These are phyloP conservation scores for Colletotrichum plurivorum DNA, from an alignment of 2,329 filamentous ascomycete species.

Conservation along the genomic window DNA sequence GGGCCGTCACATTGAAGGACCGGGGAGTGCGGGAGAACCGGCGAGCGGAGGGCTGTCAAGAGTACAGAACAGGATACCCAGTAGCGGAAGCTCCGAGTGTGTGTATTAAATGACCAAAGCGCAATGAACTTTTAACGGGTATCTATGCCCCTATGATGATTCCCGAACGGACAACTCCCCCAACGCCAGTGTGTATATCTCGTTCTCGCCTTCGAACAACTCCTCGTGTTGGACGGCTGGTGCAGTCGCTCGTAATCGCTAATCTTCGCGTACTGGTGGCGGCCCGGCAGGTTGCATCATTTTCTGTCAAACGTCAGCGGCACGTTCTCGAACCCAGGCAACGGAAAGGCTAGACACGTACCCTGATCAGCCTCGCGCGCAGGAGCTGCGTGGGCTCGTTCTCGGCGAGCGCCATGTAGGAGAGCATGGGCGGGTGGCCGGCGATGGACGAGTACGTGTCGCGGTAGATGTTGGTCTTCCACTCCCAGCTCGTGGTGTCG, in stretches of 20 bases:
- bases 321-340: background rate
- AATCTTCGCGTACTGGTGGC: constrained; percentile 68
- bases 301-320: constrained; percentile 60
- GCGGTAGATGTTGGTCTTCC: constrained; percentile 94
- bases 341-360: constrained; percentile 50
- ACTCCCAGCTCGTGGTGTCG: constrained; percentile 98
- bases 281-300: constrained; percentile 76
- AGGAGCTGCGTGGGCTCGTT: constrained; percentile 88
- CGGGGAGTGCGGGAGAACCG: constrained; percentile 32
- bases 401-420: constrained; percentile 91
- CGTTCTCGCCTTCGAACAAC: background rate
- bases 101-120: constrained; percentile 19
- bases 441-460: constrained; percentile 92
- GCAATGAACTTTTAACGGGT: constrained; percentile 65
- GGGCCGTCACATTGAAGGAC: constrained; percentile 37
- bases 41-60: background rate
- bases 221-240: background rate
- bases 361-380: constrained; percentile 83
- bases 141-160: constrained; percentile 19
- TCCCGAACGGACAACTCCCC: constrained; percentile 9
- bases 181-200: constrained; percentile 24
- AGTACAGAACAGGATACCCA: constrained; percentile 22
- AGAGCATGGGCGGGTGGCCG: constrained; percentile 88
- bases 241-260: background rate
- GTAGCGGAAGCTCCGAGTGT: constrained; percentile 13